Conservation (phyloP, 306 rosid species). For the Comarum palustre region DNA sequence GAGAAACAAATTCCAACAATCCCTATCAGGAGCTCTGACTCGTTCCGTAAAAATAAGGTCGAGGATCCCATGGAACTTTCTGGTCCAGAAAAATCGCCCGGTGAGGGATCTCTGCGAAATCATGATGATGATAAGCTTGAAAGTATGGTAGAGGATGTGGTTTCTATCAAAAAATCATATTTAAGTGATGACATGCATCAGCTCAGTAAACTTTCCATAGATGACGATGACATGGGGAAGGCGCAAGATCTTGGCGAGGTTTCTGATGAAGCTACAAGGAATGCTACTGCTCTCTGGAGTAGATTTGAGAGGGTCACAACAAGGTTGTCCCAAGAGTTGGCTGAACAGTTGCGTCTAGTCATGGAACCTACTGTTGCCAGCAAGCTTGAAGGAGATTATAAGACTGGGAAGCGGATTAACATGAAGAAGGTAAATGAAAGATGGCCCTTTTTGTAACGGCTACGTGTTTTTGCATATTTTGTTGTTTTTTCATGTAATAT, state of each 20-base stretch:
- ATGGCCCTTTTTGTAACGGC: neutral
- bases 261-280: constrained; percentile 34
- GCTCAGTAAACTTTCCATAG: constrained; percentile 46
- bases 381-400: constrained; percentile 92
- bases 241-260: constrained; percentile 42
- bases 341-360: constrained; percentile 90
- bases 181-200: constrained; percentile 40
- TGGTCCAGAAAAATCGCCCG: constrained; percentile 35
- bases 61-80: constrained; percentile 44
- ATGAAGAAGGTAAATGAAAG: constrained; percentile 70
- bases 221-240: constrained; percentile 65
- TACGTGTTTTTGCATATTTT: neutral
- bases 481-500: neutral
- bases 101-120: constrained; percentile 37
- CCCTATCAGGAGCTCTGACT: constrained; percentile 34
- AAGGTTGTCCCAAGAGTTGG: constrained; percentile 73
- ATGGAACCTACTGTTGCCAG: constrained; percentile 88
- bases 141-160: constrained; percentile 46
- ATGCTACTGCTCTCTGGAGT: constrained; percentile 65
- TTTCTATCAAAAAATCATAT: constrained; percentile 56
- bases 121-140: constrained; percentile 22
- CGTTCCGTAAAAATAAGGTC: constrained; percentile 33
- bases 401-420: constrained; percentile 85
- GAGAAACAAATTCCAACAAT: constrained; percentile 49
- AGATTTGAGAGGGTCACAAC: constrained; percentile 70